These are phyloP conservation scores for Ophiocordyceps robertsii DNA, from an alignment of 2,329 filamentous ascomycete species.

Conservation along the genomic window DNA sequence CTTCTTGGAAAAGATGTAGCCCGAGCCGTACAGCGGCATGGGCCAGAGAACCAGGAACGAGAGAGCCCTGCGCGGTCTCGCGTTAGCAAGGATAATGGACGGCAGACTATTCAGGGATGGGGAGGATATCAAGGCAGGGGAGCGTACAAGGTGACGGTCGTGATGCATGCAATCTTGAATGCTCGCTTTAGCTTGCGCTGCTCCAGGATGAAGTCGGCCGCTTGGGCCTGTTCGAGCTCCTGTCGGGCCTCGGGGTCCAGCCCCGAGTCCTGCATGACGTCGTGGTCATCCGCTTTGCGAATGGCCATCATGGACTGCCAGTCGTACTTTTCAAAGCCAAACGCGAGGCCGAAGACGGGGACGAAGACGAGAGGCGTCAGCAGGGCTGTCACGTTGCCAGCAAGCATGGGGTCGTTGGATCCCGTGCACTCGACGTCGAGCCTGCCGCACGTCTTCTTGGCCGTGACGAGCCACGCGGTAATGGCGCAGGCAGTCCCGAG, in stretches of 20 bases:
- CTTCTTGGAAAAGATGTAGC: constrained; percentile 45
- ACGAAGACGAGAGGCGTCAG: constrained; percentile 65
- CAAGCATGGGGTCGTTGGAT: constrained; percentile 74
- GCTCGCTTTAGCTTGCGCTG: constrained; percentile 38
- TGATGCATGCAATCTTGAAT: constrained; percentile 29
- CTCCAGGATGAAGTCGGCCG: constrained; percentile 27
- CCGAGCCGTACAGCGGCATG: constrained; percentile 76
- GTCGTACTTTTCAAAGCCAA: constrained; percentile 59
- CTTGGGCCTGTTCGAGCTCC: constrained; percentile 7
- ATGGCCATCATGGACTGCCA: constrained; percentile 75
- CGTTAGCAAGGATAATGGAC: not conserved
- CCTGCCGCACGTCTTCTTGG: constrained; percentile 52
- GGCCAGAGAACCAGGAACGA: constrained; percentile 74
- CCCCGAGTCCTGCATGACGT: constrained; percentile 49
- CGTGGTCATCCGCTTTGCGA: constrained; percentile 64
- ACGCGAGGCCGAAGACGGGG: constrained; percentile 56
- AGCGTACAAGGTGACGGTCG: constrained; percentile 17
- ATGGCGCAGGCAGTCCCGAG: constrained; percentile 54
- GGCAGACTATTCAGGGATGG: no score
- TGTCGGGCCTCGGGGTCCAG: constrained; percentile 20
- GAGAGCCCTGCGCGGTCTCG: constrained; percentile 32
- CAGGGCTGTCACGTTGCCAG: constrained; percentile 72
- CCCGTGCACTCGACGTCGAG: constrained; percentile 66
- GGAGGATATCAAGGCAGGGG: no score
- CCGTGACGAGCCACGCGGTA: constrained; percentile 63